phyloP scores from a whole-genome alignment of 345 rosid genomes.

The Populus alba region DNA sequence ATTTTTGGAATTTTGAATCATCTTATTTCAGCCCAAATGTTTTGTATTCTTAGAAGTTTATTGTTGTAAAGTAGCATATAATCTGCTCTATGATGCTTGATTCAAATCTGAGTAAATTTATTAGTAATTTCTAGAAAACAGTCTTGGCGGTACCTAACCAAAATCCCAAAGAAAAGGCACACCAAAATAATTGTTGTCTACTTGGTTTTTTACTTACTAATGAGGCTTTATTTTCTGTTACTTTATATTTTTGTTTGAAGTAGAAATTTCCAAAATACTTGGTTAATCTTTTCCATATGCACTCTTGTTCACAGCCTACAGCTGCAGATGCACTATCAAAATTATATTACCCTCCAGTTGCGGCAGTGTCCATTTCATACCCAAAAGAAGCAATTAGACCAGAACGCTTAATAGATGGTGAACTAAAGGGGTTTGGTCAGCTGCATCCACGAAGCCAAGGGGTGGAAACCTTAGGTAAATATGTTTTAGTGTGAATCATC shows the following conservation, averaged over 20 bases:
- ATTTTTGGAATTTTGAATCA: not conserved
- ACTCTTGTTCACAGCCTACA: constrained; percentile 42
- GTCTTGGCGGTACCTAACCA: not conserved
- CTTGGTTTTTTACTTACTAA: not conserved
- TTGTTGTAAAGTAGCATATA: not conserved
- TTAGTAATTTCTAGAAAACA: not conserved
- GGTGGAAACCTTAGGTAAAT: constrained; percentile 87
- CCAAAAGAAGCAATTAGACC: constrained; percentile 79
- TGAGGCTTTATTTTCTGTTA: not conserved
- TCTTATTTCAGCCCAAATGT: not conserved
- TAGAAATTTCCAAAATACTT: not conserved
- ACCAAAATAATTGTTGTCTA: not conserved
- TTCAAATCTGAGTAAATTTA: not conserved
- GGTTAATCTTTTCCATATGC: not conserved
- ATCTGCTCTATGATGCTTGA: not conserved
- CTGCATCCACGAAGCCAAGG: constrained; percentile 98
- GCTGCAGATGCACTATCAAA: constrained; percentile 79
- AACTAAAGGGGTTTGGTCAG: constrained; percentile 95
- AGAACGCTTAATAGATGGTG: constrained; percentile 75
- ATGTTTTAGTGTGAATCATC: not conserved
- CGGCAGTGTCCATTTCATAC: constrained; percentile 86
- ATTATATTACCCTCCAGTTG: constrained; percentile 92
- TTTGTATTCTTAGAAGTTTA: not conserved
- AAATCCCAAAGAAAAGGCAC: not conserved
- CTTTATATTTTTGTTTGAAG: not conserved